Evolutionary conservation across 192 early-diverging fungal genomes (phyloP), one percentile per base, ranked within the genome.

Genomic region (Coemansia sp.): DNA sequence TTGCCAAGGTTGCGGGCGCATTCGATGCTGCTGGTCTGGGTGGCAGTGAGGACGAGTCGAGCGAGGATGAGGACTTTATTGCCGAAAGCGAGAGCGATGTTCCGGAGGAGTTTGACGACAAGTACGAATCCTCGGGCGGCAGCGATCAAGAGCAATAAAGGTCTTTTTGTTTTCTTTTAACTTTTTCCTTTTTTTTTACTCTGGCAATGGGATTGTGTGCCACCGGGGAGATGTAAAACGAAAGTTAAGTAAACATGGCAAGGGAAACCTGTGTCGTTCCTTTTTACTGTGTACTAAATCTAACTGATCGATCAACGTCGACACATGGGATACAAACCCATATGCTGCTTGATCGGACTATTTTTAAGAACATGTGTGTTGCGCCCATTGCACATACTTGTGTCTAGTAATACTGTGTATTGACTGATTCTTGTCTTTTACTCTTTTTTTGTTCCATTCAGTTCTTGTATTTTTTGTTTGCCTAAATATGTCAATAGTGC

Each of bases 31-130:
- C 68, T 15, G 65, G 72, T 41, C 85, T 79, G 4, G 86, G 87
- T 15, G 85, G 73, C 37, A 85, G 85, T 44, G 90, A 89, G 19
- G 88, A 90, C n/a, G 90, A 90, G 26, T 87, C 87, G 45, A 90
- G 86, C 66, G 87, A 88, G 56, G 95, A 97, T 71, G 95, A 97
- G 82, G 95, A 97, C 83, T 97, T 95, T 84, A 86, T 89, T 4
- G 92, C 89, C 0, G 86, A 75, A 15, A 89, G 86, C 42, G 90
- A 89, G 62, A 90, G 88, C 73, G 92, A 93, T 73, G 87, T 91
- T 7, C 86, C 86, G 7, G 91, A 93, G 72, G 92, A 92, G 64
- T 93, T 79, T 68, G 92, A 93, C 72, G 88, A 90, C 53, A 77
- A 92, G 43, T 85, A 79, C n/a, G 74, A 74, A 70, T 72, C 73